Conservation (phyloP, 805 yeast genomes). For the Wickerhamiella slavikovae region DNA sequence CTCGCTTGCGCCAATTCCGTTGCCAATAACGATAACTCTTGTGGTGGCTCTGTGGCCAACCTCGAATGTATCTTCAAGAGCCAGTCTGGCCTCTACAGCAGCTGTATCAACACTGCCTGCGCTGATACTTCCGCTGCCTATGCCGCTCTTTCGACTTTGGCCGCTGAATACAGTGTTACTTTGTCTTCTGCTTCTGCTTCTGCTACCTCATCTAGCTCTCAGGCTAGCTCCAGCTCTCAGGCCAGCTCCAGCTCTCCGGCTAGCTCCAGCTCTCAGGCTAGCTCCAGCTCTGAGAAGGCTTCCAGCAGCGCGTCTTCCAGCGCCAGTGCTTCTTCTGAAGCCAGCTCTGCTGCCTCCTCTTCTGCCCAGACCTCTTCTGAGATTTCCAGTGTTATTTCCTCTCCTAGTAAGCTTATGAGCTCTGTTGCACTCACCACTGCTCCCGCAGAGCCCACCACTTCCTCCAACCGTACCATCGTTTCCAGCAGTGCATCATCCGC, state of each 20-base stretch:
- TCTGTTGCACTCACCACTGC: not conserved
- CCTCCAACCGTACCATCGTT: not conserved
- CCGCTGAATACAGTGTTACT: constrained; percentile 6
- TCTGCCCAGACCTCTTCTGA: not conserved
- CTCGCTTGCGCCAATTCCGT: constrained; percentile 73
- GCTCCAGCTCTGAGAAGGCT: not conserved
- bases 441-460: not conserved
- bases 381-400: not conserved
- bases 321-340: constrained; percentile 1
- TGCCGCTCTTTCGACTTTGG: constrained; percentile 27
- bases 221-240: constrained; percentile 2
- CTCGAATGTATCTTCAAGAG: constrained; percentile 26
- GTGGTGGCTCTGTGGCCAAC: constrained; percentile 30
- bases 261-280: not conserved
- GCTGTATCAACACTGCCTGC: constrained; percentile 49
- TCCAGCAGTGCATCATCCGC: not conserved
- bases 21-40: constrained; percentile 13
- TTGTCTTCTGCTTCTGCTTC: constrained; percentile 3
- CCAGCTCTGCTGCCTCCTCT: constrained; percentile 1
- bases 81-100: constrained; percentile 30
- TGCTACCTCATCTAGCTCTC: constrained; percentile 1
- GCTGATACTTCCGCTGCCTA: constrained; percentile 45
- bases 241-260: constrained; percentile 2
- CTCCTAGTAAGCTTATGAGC: not conserved
- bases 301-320: constrained; percentile 1